Evolutionary conservation across 2,329 filamentous ascomycete genomes (phyloP).

Genomic region (Fusarium dlaminii): DNA sequence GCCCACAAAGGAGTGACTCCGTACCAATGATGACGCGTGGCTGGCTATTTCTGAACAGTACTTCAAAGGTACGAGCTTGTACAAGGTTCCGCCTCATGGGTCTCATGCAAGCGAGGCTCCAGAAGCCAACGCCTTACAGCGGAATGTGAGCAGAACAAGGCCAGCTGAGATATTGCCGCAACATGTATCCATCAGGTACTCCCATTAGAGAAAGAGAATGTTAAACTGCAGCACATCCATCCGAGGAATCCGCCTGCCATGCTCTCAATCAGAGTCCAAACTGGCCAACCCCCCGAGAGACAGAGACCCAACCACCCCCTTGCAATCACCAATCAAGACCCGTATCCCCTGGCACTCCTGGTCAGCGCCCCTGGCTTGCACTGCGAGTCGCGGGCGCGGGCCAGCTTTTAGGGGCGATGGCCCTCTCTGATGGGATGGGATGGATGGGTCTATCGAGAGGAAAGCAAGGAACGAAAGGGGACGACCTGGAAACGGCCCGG

Average conservation of each 20-base stretch:
- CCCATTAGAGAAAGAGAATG: not conserved
- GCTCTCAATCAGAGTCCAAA: conserved; percentile 20
- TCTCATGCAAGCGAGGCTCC: not conserved
- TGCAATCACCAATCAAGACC: conserved; percentile 15
- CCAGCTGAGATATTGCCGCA: conserved; percentile 17
- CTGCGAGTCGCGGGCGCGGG: conserved; percentile 31
- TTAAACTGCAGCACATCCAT: conserved; percentile 8
- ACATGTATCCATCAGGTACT: conserved; percentile 21
- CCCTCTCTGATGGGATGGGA: conserved; percentile 23
- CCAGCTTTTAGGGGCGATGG: conserved; percentile 24
- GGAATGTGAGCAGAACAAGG: conserved; percentile 2
- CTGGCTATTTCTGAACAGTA: conserved; percentile 17
- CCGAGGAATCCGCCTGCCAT: conserved; percentile 29
- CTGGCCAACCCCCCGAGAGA: conserved; percentile 29
- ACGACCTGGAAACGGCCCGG: conserved; percentile 32
- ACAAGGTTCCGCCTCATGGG: conserved; percentile 6
- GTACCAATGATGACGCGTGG: conserved; percentile 38
- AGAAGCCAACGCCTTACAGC: not conserved
- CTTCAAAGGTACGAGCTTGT: conserved; percentile 9
- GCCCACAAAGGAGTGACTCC: conserved; percentile 25
- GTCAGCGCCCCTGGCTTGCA: conserved; percentile 27
- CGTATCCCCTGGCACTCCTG: conserved; percentile 20
- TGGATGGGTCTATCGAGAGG: conserved; percentile 11
- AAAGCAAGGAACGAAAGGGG: conserved; percentile 36
- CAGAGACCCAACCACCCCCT: conserved; percentile 13